Conservation (phyloP, 106 monocot species). For the Agapanthus africanus region DNA sequence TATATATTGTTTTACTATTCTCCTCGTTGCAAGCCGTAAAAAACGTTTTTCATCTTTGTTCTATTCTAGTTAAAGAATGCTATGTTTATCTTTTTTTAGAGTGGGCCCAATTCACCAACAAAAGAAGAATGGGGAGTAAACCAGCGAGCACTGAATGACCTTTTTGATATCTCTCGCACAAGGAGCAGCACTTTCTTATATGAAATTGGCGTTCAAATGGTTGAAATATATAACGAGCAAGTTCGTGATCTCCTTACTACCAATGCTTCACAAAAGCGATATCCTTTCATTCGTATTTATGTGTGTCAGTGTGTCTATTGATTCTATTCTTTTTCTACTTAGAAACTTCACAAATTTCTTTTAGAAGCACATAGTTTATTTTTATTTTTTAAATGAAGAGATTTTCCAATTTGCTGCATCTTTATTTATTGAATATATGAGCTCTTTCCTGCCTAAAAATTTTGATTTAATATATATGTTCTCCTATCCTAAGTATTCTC, state of each 20-base stretch:
- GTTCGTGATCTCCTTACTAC: slow-evolving; percentile 92
- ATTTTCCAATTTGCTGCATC: not conserved
- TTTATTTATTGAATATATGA: not conserved
- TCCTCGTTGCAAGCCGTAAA: not conserved
- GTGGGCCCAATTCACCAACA: slow-evolving; percentile 64
- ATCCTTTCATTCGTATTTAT: slow-evolving; percentile 53
- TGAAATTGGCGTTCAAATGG: slow-evolving; percentile 93
- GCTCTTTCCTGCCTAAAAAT: not conserved
- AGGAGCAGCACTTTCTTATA: slow-evolving; percentile 60
- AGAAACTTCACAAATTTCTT: not conserved
- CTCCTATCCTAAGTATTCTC: not conserved
- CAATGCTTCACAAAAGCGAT: slow-evolving; percentile 64
- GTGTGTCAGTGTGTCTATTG: no score
- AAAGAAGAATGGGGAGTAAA: slow-evolving; percentile 88
- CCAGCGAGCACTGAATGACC: slow-evolving; percentile 78
- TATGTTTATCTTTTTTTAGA: slow-evolving; percentile 30
- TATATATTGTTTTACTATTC: slow-evolving; percentile 13
- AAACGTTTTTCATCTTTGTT: no score
- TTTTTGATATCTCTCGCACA: slow-evolving; percentile 64
- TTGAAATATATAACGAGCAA: slow-evolving; percentile 98
- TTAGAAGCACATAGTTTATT: not conserved
- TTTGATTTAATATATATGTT: not conserved
- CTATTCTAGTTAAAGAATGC: no score
- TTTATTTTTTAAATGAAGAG: not conserved
- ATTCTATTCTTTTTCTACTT: not conserved